Conservation (phyloP, 805 yeast species). For the Diddensiella transvaalensis region DNA sequence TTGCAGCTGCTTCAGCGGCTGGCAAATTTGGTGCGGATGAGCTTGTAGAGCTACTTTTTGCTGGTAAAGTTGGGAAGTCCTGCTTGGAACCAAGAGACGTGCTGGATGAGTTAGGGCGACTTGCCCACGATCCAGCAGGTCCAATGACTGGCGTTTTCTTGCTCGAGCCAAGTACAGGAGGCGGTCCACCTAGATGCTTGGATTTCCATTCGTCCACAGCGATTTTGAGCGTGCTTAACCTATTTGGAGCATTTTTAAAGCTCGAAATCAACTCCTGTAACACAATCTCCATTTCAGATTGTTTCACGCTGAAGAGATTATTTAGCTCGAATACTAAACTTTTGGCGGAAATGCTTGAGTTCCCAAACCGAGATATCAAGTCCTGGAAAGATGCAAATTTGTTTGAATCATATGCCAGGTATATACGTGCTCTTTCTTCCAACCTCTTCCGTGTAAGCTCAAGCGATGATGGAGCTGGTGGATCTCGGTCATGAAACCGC, state of each 20-base stretch:
- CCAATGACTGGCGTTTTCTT: conserved; percentile 2
- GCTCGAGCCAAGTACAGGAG: conserved; percentile 2
- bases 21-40: conserved; percentile 18
- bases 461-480: conserved; percentile 29
- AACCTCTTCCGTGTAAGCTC: conserved; percentile 57
- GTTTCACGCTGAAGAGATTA: conserved; percentile 43
- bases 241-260: conserved; percentile 9
- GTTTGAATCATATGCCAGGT: conserved; percentile 51
- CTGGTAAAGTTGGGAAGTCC: conserved; percentile 19
- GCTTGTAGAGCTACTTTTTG: conserved; percentile 16
- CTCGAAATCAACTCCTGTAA: conserved; percentile 30
- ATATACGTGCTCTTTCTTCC: conserved; percentile 83
- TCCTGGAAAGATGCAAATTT: conserved; percentile 48
- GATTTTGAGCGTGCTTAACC: conserved; percentile 8
- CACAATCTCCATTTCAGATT: conserved; percentile 53
- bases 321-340: conserved; percentile 48
- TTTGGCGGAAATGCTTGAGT: conserved; percentile 44
- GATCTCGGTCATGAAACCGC: conserved; percentile 17
- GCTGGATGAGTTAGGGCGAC: not conserved
- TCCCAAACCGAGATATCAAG: conserved; percentile 46
- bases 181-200: conserved; percentile 1
- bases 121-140: conserved; percentile 12
- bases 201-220: conserved; percentile 13
- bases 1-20: conserved; percentile 32
- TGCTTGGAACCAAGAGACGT: conserved; percentile 5